Percentiles rank a stretch among this genome's conserved stretches.
Evolutionary conservation across 305 asterid genomes (phyloP).

Genomic region (Solanum hybrid): DNA sequence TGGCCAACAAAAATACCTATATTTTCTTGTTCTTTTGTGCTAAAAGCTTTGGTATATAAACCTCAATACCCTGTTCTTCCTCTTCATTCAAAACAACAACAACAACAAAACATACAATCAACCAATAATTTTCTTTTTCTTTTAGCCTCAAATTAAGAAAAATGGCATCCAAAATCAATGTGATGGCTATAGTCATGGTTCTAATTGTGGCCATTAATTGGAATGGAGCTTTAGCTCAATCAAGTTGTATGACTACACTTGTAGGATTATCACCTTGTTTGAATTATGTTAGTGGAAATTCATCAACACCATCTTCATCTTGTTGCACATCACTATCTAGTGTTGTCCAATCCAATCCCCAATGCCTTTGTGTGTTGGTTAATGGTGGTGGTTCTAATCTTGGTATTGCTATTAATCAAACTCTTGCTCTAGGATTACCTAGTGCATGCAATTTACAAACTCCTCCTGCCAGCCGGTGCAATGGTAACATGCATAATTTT

Average conservation of each 20-base stretch:
- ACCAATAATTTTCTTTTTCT: neutral
- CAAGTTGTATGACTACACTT: slow-evolving; percentile 32
- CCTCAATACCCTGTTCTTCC: neutral
- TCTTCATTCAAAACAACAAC: slow-evolving; percentile 16
- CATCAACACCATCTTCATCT: slow-evolving; percentile 32
- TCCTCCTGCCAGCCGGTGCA: slow-evolving; percentile 21
- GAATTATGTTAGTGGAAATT: slow-evolving; percentile 37
- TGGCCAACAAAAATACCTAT: slow-evolving; percentile 46
- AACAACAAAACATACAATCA: neutral
- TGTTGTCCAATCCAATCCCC: slow-evolving; percentile 38
- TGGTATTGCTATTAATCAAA: slow-evolving; percentile 26
- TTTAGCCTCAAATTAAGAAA: neutral
- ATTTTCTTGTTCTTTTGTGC: slow-evolving; percentile 5
- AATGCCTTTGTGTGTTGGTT: slow-evolving; percentile 39
- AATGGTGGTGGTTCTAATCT: slow-evolving; percentile 24
- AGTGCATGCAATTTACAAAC: slow-evolving; percentile 21
- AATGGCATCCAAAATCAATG: slow-evolving; percentile 27
- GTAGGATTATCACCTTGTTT: slow-evolving; percentile 36
- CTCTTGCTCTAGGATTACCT: slow-evolving; percentile 23
- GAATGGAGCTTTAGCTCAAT: slow-evolving; percentile 28
- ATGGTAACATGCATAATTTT: neutral
- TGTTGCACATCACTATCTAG: slow-evolving; percentile 39
- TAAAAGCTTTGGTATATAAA: slow-evolving; percentile 14
- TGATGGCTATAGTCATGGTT: slow-evolving; percentile 8
- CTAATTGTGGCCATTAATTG: slow-evolving; percentile 5